A percentile compares a stretch with the other conserved stretches of the same genome.
These are phyloP conservation scores for Angomonas desouzai DNA, from an alignment of 208 protist genomes.

Conservation along the genomic window DNA sequence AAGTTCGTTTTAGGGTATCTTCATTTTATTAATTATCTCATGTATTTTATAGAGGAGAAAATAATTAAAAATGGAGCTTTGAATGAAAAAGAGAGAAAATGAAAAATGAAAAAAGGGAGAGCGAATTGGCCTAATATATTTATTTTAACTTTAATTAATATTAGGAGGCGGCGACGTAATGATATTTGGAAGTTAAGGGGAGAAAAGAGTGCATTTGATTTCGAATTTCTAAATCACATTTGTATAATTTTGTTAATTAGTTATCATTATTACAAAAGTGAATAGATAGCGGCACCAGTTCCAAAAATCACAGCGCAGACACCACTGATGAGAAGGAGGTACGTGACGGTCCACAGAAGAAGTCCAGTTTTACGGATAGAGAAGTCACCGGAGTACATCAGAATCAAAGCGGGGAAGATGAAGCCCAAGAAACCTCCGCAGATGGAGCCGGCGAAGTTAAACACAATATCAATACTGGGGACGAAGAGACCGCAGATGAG, in stretches of 20 bases:
- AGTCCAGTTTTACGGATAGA: slow-evolving; percentile 24
- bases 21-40: neutral
- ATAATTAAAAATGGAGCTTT: neutral
- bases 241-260: slow-evolving; percentile 8
- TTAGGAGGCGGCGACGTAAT: no score
- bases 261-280: slow-evolving; percentile 14
- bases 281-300: slow-evolving; percentile 18
- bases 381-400: slow-evolving; percentile 56
- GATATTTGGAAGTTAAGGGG: no score
- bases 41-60: neutral
- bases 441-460: slow-evolving; percentile 46
- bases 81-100: slow-evolving; percentile 4
- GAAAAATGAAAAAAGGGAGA: neutral
- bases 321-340: slow-evolving; percentile 40
- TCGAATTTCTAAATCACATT: neutral
- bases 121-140: neutral
- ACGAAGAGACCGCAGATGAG: slow-evolving; percentile 31
- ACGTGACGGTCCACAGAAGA: slow-evolving; percentile 38
- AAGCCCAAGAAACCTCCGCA: slow-evolving; percentile 55
- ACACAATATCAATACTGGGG: slow-evolving; percentile 37
- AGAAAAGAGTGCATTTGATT: no score
- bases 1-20: neutral
- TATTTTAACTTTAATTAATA: no score
- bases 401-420: slow-evolving; percentile 53
- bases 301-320: slow-evolving; percentile 35